Percentiles rank a stretch among this genome's conserved stretches.
Conservation (phyloP, 2,329 filamentous ascomycete genomes). For the Phaeosphaeriaceae sp. region DNA sequence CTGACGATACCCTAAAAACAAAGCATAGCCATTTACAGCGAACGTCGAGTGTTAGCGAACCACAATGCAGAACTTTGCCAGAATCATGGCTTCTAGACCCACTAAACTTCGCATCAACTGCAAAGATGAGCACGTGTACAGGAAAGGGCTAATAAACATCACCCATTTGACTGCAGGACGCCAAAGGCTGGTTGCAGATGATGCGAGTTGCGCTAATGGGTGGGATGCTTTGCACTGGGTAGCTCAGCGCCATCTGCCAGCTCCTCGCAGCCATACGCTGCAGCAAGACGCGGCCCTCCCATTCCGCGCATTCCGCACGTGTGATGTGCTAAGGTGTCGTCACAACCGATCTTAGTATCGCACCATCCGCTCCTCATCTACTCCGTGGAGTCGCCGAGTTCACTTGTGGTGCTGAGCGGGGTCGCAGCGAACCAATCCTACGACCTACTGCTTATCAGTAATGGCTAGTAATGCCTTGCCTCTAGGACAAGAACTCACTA, state of each 20-base stretch:
- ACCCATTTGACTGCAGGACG: neutral
- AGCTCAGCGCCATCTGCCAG: slow-evolving; percentile 12
- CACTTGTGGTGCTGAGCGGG: slow-evolving; percentile 2
- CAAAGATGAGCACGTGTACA: slow-evolving; percentile 9
- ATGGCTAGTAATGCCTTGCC: neutral
- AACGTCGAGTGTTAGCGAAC: slow-evolving; percentile 19
- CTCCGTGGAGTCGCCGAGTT: neutral
- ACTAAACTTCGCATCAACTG: slow-evolving; percentile 2
- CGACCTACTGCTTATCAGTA: neutral
- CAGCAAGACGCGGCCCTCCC: slow-evolving; percentile 2
- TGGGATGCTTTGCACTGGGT: neutral
- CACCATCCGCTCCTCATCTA: slow-evolving; percentile 5
- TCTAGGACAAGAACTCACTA: neutral
- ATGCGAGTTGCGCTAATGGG: neutral
- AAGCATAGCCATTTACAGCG: slow-evolving; percentile 28
- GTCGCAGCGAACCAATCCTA: neutral
- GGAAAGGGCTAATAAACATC: slow-evolving; percentile 12
- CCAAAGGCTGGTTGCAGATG: neutral
- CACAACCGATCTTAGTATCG: slow-evolving; percentile 1
- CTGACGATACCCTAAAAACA: slow-evolving; percentile 33
- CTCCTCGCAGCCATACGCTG: slow-evolving; percentile 3
- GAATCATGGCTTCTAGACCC: slow-evolving; percentile 8
- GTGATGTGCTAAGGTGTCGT: neutral
- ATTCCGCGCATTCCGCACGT: slow-evolving; percentile 11
- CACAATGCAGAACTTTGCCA: slow-evolving; percentile 16